Base-by-base conservation (phyloP, 2,329 filamentous ascomycete genomes). In the Trichoderma polysporum region DNA sequence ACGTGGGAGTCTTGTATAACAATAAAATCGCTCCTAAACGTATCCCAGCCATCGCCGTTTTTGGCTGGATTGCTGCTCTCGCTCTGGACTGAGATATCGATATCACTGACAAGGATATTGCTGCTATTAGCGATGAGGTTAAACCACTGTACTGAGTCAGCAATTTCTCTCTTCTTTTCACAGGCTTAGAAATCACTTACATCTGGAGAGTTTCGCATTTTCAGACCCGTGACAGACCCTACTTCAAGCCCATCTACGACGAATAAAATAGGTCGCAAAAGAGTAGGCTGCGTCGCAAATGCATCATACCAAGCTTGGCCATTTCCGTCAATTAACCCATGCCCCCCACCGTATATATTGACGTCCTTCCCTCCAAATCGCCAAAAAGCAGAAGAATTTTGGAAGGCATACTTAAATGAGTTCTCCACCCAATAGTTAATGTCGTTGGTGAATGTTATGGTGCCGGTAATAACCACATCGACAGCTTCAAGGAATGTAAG, bases 231-330 rank as follows among this genome's bases (percentile, higher is more conserved):
- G 17, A 61, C 45, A n/a, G 58, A 61, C 2, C 58, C 58, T 2
- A 3, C 25, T 7, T 61, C 2, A 8, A 61, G 29, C 37, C 58
- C 58, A 25, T 61, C 58, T n/a, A 61, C 3, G 6, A 61, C 58
- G 5, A 61, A 31, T 13, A 61, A 13, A 19, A 61, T 50, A 9
- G 58, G 58, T 10, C 58, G 41, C 31, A 50, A 9, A 13, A 61
- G 29, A 50, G 58, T 61, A 25, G 58, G 58, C 9, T 61, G 22
- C 10, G 19, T 45, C 4, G 58, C 58, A 50, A 61, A 61, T 27
- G 29, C 41, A 50, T 61, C 58, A 19, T 61, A 61, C 58, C 58
- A 61, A 25, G 58, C 58, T 35, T 61, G 58, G 1, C 58, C 58
- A 4, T 61, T 61, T 37, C 58, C 58, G 25, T 61, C 58, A 7